A percentile compares a stretch with the other conserved stretches of the same genome.
Conservation (phyloP, 306 rosid genomes). For the Morella rubra region DNA sequence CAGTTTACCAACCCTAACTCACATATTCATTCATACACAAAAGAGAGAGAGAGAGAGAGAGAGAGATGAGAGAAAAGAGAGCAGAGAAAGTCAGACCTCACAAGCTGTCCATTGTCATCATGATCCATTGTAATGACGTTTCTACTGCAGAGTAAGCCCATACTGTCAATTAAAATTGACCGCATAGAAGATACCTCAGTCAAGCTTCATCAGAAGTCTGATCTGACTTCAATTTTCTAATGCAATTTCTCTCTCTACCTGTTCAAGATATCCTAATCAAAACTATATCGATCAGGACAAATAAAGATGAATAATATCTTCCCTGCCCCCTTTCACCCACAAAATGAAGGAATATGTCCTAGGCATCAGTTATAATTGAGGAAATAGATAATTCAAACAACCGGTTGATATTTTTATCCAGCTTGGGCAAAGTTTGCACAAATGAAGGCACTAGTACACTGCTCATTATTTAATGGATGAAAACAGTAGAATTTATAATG, state of each 20-base stretch:
- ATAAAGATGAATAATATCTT: conserved; percentile 1
- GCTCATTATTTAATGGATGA: too few relatives aligned
- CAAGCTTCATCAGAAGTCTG: conserved; percentile 47
- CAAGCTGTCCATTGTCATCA: conserved; percentile 88
- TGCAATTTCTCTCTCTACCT: conserved; percentile 14
- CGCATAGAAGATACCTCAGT: conserved; percentile 72
- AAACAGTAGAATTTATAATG: too few relatives aligned
- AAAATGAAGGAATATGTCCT: neutral
- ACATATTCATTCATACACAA: neutral
- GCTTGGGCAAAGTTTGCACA: neutral
- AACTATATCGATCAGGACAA: conserved; percentile 32
- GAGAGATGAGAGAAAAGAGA: too few relatives aligned
- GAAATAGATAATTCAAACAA: neutral
- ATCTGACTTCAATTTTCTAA: conserved; percentile 34
- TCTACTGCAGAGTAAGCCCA: conserved; percentile 96
- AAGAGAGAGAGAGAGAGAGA: too few relatives aligned
- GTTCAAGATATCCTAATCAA: conserved; percentile 46
- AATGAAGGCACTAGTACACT: neutral
- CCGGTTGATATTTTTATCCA: neutral
- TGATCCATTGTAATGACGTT: conserved; percentile 63
- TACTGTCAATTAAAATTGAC: conserved; percentile 60
- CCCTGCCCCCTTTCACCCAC: neutral
- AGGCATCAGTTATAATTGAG: conserved; percentile 1
- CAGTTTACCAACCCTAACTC: conserved; percentile 14
- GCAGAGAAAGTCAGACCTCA: too few relatives aligned